Base-by-base conservation (phyloP, 306 rosid genomes). In the Alnus glutinosa region DNA sequence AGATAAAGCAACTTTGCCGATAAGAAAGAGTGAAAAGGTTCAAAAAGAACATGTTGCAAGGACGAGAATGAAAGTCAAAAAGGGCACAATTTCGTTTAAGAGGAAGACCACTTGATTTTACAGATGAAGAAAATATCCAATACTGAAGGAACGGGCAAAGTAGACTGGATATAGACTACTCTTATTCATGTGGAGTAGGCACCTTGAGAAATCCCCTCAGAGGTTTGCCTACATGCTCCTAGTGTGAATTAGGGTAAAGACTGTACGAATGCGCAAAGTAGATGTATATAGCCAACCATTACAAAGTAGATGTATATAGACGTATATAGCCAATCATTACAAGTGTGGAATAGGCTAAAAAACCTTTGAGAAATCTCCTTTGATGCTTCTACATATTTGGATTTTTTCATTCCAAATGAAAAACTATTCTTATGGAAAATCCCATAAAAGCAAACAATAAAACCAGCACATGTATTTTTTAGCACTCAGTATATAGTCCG, bases 11-110 rank as follows among this genome's bases (percentile, higher is more conserved):
- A 42, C 46, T 42, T 6, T 42, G 46, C 46, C 8, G n/a, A 9
- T 23, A 58, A 23, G 13, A 58, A 58, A 23, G 64, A 58, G 23
- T 23, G 64, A 19, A 30, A 58, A 8, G 32, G 36, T 54, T 54
- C 19, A 54, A 14, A 16, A 51, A 5, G 67, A 61, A 61, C 39
- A 61, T 61, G 67, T 61, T 61, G 67, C 39, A 61, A 61, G 39
- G 32, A 57, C 63, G 2, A 19, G 63, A 11, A 57, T 57, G 63
- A 63, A 63, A n/a, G 71, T 66, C 71, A 66, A 66, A 66, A 34
- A 9, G 47, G 28, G 9, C 46, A 62, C 48, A 66, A 30, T 4
- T 67, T 67, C n/a, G 2, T 39, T 39, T 18, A 67, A 42, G 14
- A 67, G 14, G 7, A 67, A 9, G 13, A 9, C 28, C 48, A 7